These are phyloP conservation scores for Haemoproteus tartakovskyi DNA, from an alignment of 169 alveolate species.

Conservation along the genomic window DNA sequence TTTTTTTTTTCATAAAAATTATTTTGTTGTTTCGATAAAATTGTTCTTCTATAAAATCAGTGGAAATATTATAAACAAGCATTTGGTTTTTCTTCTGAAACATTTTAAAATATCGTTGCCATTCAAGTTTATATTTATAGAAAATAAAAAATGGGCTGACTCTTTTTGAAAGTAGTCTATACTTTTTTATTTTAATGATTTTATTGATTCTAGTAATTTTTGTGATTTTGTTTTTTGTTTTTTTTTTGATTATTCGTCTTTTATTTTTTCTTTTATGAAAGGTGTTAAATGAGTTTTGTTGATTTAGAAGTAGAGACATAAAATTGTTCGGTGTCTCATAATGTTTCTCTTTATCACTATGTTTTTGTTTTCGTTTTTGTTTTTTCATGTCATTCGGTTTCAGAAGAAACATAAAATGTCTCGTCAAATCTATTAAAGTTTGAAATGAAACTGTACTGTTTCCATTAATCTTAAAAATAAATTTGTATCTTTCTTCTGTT, in stretches of 20 bases:
- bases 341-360: neutral
- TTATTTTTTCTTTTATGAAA: no score
- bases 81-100: conserved; percentile 2
- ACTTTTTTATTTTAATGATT: no score
- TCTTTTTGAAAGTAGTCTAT: no score
- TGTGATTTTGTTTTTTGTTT: no score
- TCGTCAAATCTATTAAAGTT: conserved; percentile 2
- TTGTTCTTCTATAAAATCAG: conserved; percentile 31
- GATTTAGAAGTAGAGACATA: no score
- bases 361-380: neutral
- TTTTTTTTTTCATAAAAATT: neutral
- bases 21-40: neutral
- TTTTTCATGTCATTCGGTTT: neutral
- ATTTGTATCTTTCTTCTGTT: neutral
- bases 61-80: conserved; percentile 5
- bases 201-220: no score
- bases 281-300: no score
- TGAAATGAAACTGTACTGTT: conserved; percentile 7
- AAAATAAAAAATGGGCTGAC: conserved; percentile 5
- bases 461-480: no score
- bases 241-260: no score
- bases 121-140: neutral
- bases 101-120: conserved; percentile 1
- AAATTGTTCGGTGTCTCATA: no score
- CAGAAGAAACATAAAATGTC: neutral